Conservation (phyloP, 192 early-diverging fungal species). For the Martensiomyces pterosporus region DNA sequence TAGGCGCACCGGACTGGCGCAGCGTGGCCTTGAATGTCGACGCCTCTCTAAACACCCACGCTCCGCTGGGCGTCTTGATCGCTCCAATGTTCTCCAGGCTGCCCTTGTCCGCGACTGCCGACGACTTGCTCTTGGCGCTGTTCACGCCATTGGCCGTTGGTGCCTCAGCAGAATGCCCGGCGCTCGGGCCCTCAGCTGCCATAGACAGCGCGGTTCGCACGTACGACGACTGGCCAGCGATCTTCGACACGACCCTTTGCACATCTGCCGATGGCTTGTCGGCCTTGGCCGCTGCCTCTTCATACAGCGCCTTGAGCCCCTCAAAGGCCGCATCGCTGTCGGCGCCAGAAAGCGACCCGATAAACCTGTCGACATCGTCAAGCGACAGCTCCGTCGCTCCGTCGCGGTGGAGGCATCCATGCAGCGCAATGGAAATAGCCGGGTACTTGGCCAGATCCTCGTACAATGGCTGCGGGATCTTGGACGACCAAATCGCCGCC, state of each 20-base stretch:
- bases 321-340: constrained; percentile 5
- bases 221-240: constrained; percentile 28
- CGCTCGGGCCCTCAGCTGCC: constrained; percentile 10
- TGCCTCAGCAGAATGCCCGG: background rate
- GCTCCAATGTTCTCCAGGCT: constrained; percentile 41
- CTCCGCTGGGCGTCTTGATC: constrained; percentile 18
- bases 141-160: background rate
- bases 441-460: constrained; percentile 18
- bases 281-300: background rate
- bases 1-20: constrained; percentile 36
- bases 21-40: constrained; percentile 33
- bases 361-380: constrained; percentile 7
- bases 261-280: constrained; percentile 5
- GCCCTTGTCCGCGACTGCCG: background rate
- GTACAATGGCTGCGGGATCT: constrained; percentile 25
- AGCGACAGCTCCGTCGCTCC: constrained; percentile 15
- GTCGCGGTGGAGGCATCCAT: constrained; percentile 36
- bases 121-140: background rate
- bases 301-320: constrained; percentile 8
- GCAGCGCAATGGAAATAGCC: constrained; percentile 19
- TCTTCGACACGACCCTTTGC: constrained; percentile 20
- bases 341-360: constrained; percentile 1
- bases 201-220: constrained; percentile 42
- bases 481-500: constrained; percentile 31
- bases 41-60: constrained; percentile 39